A percentile compares a stretch with the other conserved stretches of the same genome.
Conservation (phyloP, 148 eudicot genomes). For the Silene latifolia region DNA sequence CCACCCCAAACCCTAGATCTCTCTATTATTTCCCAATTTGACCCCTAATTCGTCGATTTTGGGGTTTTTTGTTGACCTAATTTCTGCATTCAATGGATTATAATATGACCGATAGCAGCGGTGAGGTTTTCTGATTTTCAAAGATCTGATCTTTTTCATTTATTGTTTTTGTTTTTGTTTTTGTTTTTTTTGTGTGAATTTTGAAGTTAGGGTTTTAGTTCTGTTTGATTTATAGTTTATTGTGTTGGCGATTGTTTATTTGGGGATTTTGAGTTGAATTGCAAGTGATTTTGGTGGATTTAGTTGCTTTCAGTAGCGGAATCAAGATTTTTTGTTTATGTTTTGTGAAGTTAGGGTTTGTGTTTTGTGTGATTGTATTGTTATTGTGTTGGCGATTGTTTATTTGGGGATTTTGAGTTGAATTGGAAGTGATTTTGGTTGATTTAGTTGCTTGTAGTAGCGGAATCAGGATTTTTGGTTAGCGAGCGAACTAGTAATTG, state of each 20-base stretch:
- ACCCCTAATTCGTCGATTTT: background rate
- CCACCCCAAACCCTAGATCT: background rate
- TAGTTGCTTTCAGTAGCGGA: background rate
- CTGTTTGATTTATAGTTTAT: conserved; percentile 9
- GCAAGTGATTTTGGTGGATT: background rate
- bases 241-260: background rate
- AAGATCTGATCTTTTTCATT: conserved; percentile 7
- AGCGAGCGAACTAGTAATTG: too few relatives aligned
- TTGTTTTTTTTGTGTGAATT: background rate
- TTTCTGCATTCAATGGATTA: conserved; percentile 38
- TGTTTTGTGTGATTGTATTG: conserved; percentile 11
- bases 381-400: background rate
- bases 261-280: background rate
- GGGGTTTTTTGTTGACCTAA: conserved; percentile 20
- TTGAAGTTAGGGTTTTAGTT: conserved; percentile 8
- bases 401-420: background rate
- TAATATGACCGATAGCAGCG: conserved; percentile 53
- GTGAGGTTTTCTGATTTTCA: conserved; percentile 33
- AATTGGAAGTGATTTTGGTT: conserved; percentile 7
- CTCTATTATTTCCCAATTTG: background rate
- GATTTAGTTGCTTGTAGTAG: background rate
- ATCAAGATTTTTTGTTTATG: background rate
- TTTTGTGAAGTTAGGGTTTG: conserved; percentile 2
- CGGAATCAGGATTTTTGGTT: too few relatives aligned
- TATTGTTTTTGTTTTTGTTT: background rate